Evolutionary conservation across 495 filamentous ascomycete genomes (phyloP), one percentile per base, ranked within the genome.

Genomic region (Tetracladium setigerum): DNA sequence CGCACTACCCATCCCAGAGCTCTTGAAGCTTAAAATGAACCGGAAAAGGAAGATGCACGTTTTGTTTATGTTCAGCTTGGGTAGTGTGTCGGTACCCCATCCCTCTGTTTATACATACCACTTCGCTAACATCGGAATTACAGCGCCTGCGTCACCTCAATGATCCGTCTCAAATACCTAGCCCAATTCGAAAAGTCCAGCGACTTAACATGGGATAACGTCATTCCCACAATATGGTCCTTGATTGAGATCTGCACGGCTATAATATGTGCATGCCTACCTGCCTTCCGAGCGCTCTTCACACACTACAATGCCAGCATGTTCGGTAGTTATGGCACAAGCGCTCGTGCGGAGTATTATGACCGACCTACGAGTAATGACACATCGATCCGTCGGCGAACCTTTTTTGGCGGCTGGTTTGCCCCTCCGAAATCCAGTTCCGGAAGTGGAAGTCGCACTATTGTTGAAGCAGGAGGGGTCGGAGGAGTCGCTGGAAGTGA

Each of bases 21-120:
- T 68, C 8, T 49, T 58, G 31, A 46, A 41, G 4, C 55, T 71
- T 14, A 58, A 66, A 19, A 48, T 63, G 18, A 57, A 59, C 2
- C 30, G 37, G 46, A 57, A 57, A 40, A 60, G 60, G 45, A 68
- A 60, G 43, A 14, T 65, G 2, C 56, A 55, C 24, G 63, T 68
- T 44, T 56, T 66, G 12, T 39, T 63, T 50, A 71, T 71, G 65
- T 71, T 71, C 53, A 60, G 57, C 30, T 48, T 71, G 14, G 68
- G 68, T 22, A 56, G 66, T 34, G 64, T 71, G 40, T 61, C 65
- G 39, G 55, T 66, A 3, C 9, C 18, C 12, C 30, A 4, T 31
- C 11, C 18, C n/a, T 30, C 22, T 27, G 22, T 9, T n/a, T 42
- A n/a, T 4, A 42, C 2, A n/a, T 19, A 2, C 14, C 4, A 2